Evolutionary conservation across 1,284 basidiomycete genomes (phyloP).

Genomic region (Fomitopsis pinicola): DNA sequence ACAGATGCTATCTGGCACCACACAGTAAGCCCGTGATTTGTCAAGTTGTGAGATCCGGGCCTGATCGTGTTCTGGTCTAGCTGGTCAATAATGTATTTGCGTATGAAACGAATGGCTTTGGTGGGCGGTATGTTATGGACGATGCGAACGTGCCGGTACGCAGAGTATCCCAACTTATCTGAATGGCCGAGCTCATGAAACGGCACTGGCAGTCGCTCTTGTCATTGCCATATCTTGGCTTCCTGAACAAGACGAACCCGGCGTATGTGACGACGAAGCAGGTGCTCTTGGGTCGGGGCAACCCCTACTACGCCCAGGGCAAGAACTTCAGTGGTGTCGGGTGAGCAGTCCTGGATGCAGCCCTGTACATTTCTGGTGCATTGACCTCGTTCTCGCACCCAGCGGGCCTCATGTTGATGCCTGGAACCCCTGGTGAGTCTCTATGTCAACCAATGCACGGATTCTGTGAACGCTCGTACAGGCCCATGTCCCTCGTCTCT

Average conservation of each 20-base stretch:
- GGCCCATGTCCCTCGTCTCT: constrained; percentile 78
- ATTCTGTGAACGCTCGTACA: constrained; percentile 18
- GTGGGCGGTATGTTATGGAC: constrained; percentile 73
- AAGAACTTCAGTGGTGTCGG: constrained; percentile 63
- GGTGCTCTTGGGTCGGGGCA: constrained; percentile 53
- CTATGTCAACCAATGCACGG: neutral
- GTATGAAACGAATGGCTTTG: constrained; percentile 74
- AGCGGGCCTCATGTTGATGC: constrained; percentile 73
- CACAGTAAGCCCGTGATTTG: constrained; percentile 38
- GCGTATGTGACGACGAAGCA: constrained; percentile 61
- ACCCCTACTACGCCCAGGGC: constrained; percentile 69
- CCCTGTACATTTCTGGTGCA: neutral
- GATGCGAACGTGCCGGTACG: constrained; percentile 78
- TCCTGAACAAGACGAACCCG: constrained; percentile 54
- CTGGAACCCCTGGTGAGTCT: constrained; percentile 61
- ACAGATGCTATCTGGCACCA: constrained; percentile 59
- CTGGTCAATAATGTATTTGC: constrained; percentile 64
- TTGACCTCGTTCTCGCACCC: constrained; percentile 6
- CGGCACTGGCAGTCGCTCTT: constrained; percentile 50
- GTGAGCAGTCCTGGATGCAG: constrained; percentile 32
- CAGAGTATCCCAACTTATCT: constrained; percentile 1
- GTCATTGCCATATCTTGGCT: constrained; percentile 74
- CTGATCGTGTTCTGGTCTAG: constrained; percentile 26
- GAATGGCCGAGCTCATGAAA: neutral
- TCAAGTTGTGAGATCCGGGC: neutral